Conservation (phyloP, 495 filamentous ascomycete species). For the Pyronema omphalodes region DNA sequence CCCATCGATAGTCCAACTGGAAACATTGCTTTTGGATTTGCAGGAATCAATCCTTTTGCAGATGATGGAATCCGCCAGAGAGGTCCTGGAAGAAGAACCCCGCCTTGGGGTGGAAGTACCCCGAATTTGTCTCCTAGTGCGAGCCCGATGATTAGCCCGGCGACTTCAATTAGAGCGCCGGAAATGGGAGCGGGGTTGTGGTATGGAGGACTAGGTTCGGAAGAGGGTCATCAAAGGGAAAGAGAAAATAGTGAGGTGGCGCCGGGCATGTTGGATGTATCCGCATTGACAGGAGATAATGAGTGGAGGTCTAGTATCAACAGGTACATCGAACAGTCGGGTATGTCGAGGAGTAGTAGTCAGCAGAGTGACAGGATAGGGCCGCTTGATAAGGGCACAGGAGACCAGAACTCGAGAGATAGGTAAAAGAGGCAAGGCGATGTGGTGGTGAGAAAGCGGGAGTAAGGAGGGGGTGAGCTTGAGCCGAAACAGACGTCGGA, state of each 20-base stretch:
- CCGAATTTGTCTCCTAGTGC: conserved; percentile 13
- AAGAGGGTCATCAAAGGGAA: background rate
- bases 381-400: no score
- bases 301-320: conserved; percentile 22
- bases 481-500: no score
- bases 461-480: no score
- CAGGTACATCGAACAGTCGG: conserved; percentile 10
- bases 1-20: conserved; percentile 3
- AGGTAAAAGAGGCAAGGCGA: no score
- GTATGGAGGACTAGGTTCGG: conserved; percentile 2
- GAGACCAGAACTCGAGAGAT: no score
- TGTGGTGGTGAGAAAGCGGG: no score
- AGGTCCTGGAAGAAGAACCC: conserved; percentile 11
- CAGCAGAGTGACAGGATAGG: no score
- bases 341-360: no score
- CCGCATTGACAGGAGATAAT: conserved; percentile 2
- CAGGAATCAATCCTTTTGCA: conserved; percentile 12
- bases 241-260: conserved; percentile 11
- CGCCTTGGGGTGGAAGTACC: conserved; percentile 9
- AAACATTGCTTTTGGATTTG: conserved; percentile 11
- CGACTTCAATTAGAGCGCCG: background rate
- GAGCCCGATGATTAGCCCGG: conserved; percentile 14
- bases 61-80: conserved; percentile 11
- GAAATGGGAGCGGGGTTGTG: background rate
- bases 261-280: conserved; percentile 15